Base-by-base conservation (phyloP, 1,284 basidiomycete species). In the Puccinia novopanici region DNA sequence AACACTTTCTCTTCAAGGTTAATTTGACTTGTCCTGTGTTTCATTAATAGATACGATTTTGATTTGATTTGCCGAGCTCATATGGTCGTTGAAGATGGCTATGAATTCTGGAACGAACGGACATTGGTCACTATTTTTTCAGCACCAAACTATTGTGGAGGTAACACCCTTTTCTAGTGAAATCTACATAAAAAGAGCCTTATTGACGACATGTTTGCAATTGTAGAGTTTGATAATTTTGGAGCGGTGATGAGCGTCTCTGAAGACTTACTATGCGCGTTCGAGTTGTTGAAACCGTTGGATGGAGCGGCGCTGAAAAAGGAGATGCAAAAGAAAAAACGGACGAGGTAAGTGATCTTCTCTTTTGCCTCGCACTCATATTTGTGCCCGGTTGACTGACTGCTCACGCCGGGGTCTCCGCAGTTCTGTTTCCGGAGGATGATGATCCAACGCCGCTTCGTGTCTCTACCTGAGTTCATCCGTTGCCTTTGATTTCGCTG, bases 91-190 rank as follows among this genome's bases (percentile, higher is more conserved):
- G 97, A 99, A 82, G 87, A 87, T 82, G 97, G 96, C 2, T 99
- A 99, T 86, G 97, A 99, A 88, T 99, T 99, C 86, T 99, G 97
- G 94, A 98, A 99, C 85, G 97, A 99, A 84, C 89, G 97, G 82
- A 98, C 96, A 75, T 87, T 99, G 83, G 97, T 99, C 67, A 99
- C 97, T 0, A 95, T 99, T 71, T 99, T 99, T 87, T 96, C 94
- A 83, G 97, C 97, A 77, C 95, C 95, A 12, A 97, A 97, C 85
- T 97, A 97, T 84, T 97, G 94, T 85, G 94, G 93, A 87, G 96
- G 95, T 95, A 84, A 77, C 27, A 81, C 81, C 48, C 71, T 37
- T 55, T 15, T 6, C 24, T 12, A 13, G 27, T 55, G 6, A 19
- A n/a, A n/a, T n/a, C n/a, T n/a, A n/a, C n/a, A n/a, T n/a, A n/a